Evolutionary conservation across 2,329 filamentous ascomycete species (phyloP).

Genomic region (Didymellaceae sp.): DNA sequence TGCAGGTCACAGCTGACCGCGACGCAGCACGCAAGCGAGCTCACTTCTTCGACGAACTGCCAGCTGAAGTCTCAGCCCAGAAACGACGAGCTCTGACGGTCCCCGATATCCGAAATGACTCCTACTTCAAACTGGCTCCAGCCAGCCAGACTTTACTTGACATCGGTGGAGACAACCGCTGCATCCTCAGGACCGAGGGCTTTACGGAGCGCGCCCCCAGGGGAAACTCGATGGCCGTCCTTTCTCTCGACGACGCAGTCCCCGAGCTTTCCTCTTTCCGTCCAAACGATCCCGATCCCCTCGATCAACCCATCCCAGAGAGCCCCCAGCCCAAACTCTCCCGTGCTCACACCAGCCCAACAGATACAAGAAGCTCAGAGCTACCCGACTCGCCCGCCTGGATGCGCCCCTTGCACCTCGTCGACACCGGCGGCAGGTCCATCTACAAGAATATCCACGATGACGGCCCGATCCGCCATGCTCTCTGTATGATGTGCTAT

Average conservation of each 20-base stretch:
- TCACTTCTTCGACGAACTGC: neutral
- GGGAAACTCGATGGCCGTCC: neutral
- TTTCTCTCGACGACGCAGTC: neutral
- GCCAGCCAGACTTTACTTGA: too few relatives aligned
- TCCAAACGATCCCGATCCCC: slow-evolving; percentile 8
- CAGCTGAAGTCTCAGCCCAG: slow-evolving; percentile 13
- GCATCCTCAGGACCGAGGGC: neutral
- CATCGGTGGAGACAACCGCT: slow-evolving; percentile 15
- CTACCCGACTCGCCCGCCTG: slow-evolving; percentile 29
- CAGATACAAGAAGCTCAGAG: slow-evolving; percentile 1
- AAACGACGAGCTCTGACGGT: slow-evolving; percentile 18
- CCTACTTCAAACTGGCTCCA: neutral
- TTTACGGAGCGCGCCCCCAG: slow-evolving; percentile 18
- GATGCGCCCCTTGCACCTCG: slow-evolving; percentile 35
- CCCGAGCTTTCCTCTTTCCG: slow-evolving; percentile 25
- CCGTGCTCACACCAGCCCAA: slow-evolving; percentile 9
- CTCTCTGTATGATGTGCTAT: slow-evolving; percentile 40
- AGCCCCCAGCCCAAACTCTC: slow-evolving; percentile 2
- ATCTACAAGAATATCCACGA: slow-evolving; percentile 38
- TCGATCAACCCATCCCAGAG: neutral
- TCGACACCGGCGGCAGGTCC: slow-evolving; percentile 32
- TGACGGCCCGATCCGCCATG: slow-evolving; percentile 26
- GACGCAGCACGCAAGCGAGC: slow-evolving; percentile 21
- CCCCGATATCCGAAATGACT: slow-evolving; percentile 3
- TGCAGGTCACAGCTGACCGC: neutral